Base-by-base conservation (phyloP, 148 eudicot species). In the Camellia sinensis region DNA sequence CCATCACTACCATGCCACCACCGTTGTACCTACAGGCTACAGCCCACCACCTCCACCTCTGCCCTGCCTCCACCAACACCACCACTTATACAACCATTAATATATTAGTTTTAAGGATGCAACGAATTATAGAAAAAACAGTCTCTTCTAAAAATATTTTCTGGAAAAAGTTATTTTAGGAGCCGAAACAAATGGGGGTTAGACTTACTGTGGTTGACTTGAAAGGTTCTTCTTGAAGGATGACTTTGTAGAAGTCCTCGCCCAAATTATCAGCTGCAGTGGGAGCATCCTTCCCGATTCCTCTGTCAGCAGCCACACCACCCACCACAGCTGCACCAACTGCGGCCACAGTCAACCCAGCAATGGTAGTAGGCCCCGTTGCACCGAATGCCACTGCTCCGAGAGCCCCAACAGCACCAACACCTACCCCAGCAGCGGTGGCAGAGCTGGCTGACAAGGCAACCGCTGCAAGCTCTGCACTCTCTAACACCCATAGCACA, bases 221-320 rank as follows among this genome's bases (percentile, higher is more conserved):
- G 79, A 96, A 96, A 46, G 99, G 99, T 78, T 96, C 98, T 86
- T 93, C 97, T 79, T 93, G 88, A 45, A 95, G 89, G 29, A 96
- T 88, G 60, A 92, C 93, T 86, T 90, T 92, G 78, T 92, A 96
- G 71, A 96, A 96, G 74, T 96, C 99, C 78, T 91, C 92, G 2
- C 98, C 99, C 71, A 96, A 83, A 45, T 88, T 86, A 81, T 87
- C 78, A 6, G 91, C 99, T 2, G 98, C 99, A 6, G 92, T 87
- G 0, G 93, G 85, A 15, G 92, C 97, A 77, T 96, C 97, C 81
- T 87, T 92, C 43, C 91, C 97, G 44, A 85, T 79, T 48, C 88
- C 94, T 78, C 75, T 87, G 29, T 95, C 95, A 0, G 87, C 92
- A 22, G 88, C 93, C 74, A 90, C 76, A 4, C 97, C 97, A 11